Conservation (phyloP, 345 rosid genomes). For the Pistacia vera region DNA sequence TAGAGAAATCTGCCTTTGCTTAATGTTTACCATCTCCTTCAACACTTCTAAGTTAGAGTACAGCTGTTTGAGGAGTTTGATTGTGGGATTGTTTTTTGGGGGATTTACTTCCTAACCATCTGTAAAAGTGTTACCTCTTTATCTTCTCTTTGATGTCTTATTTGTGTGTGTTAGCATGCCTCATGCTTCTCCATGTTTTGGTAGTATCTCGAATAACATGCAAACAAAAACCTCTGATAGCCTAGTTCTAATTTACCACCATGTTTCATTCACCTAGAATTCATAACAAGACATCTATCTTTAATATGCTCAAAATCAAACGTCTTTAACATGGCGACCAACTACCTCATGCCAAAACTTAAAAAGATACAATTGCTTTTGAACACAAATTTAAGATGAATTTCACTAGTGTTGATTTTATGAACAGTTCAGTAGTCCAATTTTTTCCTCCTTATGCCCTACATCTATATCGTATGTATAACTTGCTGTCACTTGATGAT, state of each 20-base stretch:
- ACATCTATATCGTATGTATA: neutral
- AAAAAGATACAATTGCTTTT: neutral
- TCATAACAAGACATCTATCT: neutral
- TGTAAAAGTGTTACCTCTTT: neutral
- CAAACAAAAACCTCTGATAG: neutral
- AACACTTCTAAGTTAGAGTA: no score
- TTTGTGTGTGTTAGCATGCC: neutral
- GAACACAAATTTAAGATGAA: neutral
- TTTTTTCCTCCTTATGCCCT: neutral
- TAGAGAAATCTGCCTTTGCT: no score
- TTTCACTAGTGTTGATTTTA: neutral
- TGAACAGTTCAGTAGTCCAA: neutral
- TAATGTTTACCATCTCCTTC: no score
- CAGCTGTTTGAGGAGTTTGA: no score
- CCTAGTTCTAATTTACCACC: neutral
- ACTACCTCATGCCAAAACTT: neutral
- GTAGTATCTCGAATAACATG: neutral
- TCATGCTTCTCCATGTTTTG: neutral
- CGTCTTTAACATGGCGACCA: neutral
- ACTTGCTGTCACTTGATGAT: neutral
- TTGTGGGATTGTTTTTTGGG: neutral
- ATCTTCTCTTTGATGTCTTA: neutral
- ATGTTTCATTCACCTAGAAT: neutral
- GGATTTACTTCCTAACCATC: neutral
- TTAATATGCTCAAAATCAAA: neutral